A percentile compares a stretch with the other conserved stretches of the same genome.
Conservation (phyloP, 176 grass and related monocot genomes). For the Cenchrus fungigraminus region DNA sequence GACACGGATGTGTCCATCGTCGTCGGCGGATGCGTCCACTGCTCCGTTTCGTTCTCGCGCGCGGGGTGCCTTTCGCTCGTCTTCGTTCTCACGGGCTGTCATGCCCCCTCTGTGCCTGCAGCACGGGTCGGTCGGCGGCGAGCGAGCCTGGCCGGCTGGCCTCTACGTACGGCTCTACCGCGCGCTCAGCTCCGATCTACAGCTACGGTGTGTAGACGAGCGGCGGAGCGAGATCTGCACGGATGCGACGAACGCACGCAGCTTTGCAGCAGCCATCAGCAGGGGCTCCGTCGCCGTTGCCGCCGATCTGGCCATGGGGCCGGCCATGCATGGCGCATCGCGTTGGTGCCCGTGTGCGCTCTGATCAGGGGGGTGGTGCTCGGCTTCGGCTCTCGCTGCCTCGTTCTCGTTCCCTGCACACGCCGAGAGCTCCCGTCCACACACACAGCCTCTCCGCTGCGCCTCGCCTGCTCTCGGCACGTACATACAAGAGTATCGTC, state of each 20-base stretch:
- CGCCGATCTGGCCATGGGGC: no score
- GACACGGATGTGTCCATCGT: background rate
- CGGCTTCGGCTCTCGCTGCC: conserved; percentile 14
- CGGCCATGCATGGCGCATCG: no score
- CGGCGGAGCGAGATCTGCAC: background rate
- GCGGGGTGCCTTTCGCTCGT: background rate
- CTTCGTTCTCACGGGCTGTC: background rate
- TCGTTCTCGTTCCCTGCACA: background rate
- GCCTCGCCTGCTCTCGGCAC: no score
- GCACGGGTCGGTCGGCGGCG: background rate
- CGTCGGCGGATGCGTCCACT: background rate
- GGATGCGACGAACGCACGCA: background rate
- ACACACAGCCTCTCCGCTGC: no score
- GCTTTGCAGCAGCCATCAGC: background rate
- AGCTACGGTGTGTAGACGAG: no score
- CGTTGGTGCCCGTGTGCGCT: no score
- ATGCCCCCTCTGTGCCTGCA: background rate
- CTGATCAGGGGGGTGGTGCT: no score
- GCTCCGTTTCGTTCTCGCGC: conserved; percentile 5
- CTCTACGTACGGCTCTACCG: no score
- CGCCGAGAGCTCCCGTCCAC: background rate
- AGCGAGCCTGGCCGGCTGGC: no score
- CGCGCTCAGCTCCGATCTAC: no score
- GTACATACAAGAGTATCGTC: no score
- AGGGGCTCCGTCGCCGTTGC: no score